Percentiles rank a stretch among this genome's conserved stretches.
Conservation (phyloP, 352 stramenopile species). For the Globisporangium irregulare region DNA sequence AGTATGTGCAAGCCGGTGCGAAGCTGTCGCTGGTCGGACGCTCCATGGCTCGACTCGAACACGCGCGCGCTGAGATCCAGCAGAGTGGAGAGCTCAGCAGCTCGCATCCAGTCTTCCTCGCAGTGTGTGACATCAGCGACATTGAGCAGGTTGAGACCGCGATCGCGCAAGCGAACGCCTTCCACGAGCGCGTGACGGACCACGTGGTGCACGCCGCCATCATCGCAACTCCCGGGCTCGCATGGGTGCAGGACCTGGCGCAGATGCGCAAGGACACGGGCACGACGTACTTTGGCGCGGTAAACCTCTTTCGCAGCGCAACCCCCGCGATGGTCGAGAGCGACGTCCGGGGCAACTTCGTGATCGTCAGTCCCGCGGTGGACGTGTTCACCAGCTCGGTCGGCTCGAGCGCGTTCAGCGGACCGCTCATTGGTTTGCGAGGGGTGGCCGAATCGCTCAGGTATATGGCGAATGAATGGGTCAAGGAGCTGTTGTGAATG, state of each 20-base stretch:
- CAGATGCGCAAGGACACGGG: slow-evolving; percentile 45
- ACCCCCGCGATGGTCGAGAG: slow-evolving; percentile 57
- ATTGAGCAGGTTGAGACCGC: slow-evolving; percentile 29
- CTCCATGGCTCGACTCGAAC: slow-evolving; percentile 10
- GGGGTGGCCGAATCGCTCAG: slow-evolving; percentile 90
- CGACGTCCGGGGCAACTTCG: slow-evolving; percentile 37
- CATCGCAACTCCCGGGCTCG: slow-evolving; percentile 31
- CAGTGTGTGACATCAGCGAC: slow-evolving; percentile 42
- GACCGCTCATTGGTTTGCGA: slow-evolving; percentile 88
- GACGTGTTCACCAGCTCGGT: slow-evolving; percentile 56
- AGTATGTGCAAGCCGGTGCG: slow-evolving; percentile 47
- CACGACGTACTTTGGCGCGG: slow-evolving; percentile 57
- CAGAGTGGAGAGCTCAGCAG: background rate
- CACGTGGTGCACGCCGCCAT: slow-evolving; percentile 54
- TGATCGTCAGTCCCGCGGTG: slow-evolving; percentile 53
- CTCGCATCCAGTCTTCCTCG: slow-evolving; percentile 28
- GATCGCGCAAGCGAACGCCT: slow-evolving; percentile 50
- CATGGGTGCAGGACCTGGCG: slow-evolving; percentile 51
- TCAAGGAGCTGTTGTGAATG: background rate
- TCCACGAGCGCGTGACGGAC: slow-evolving; percentile 55
- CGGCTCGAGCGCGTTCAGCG: slow-evolving; percentile 88
- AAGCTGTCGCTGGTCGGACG: slow-evolving; percentile 24
- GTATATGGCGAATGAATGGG: background rate
- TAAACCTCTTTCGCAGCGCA: slow-evolving; percentile 55
- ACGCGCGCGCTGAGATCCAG: slow-evolving; percentile 12